These are phyloP conservation scores for Saussurea involucrata DNA, from an alignment of 129 eudicot genomes.

Conservation along the genomic window DNA sequence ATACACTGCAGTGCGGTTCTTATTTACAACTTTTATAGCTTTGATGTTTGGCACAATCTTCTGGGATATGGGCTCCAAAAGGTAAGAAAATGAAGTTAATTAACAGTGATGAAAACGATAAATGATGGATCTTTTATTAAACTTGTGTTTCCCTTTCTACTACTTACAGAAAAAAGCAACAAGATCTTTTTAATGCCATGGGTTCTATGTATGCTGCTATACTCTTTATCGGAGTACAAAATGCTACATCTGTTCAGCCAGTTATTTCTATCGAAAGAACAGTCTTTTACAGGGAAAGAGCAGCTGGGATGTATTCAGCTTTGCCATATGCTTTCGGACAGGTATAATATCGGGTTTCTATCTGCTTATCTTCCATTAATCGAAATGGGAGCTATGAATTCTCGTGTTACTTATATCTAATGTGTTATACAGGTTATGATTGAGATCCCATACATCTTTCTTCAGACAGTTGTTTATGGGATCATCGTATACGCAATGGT, in stretches of 20 bases:
- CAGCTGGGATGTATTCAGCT: slow-evolving; percentile 98
- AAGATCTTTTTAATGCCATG: slow-evolving; percentile 78
- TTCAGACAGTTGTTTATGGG: slow-evolving; percentile 71
- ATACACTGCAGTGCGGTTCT: slow-evolving; percentile 82
- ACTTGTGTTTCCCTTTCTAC: not conserved
- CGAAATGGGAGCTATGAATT: not conserved
- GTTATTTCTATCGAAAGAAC: slow-evolving; percentile 85
- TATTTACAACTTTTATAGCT: slow-evolving; percentile 75
- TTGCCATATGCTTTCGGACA: slow-evolving; percentile 88
- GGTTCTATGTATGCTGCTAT: slow-evolving; percentile 92
- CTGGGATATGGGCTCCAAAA: slow-evolving; percentile 74
- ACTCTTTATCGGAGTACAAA: slow-evolving; percentile 80
- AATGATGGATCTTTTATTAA: slow-evolving; percentile 1
- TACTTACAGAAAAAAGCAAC: slow-evolving; percentile 40
- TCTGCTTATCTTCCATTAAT: not conserved
- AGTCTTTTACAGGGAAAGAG: slow-evolving; percentile 91
- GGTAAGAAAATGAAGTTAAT: slow-evolving; percentile 26
- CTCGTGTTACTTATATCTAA: not conserved
- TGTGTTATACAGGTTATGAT: slow-evolving; percentile 56
- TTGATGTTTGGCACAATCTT: slow-evolving; percentile 79
- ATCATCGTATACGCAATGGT: slow-evolving; percentile 76
- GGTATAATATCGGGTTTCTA: slow-evolving; percentile 27
- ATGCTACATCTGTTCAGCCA: slow-evolving; percentile 76
- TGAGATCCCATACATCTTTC: slow-evolving; percentile 71
- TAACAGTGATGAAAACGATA: not conserved